Evolutionary conservation across 129 eudicot genomes (phyloP).

Genomic region (Oenanthe sinensis): DNA sequence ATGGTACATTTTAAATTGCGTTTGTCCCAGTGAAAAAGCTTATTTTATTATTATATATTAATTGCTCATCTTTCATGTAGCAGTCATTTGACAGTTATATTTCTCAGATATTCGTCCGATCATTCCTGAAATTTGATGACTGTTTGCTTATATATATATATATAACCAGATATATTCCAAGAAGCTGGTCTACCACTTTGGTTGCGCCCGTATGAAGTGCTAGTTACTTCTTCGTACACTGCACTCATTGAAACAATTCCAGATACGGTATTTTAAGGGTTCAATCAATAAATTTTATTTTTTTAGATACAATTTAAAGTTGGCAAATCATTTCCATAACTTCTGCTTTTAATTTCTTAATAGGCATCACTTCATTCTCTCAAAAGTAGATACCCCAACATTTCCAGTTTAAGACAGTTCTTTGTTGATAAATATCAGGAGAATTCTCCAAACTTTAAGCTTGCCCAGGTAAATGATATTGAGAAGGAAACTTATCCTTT

Average conservation of each 20-base stretch:
- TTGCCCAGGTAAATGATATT: slow-evolving; percentile 78
- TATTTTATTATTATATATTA: not conserved
- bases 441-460: slow-evolving; percentile 85
- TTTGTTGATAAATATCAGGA: slow-evolving; percentile 90
- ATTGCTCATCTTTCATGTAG: not conserved
- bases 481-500: not conserved
- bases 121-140: not conserved
- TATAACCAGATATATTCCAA: slow-evolving; percentile 85
- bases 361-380: slow-evolving; percentile 98
- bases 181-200: slow-evolving; percentile 99
- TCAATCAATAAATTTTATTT: not conserved
- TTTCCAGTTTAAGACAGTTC: slow-evolving; percentile 82
- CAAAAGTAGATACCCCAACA: slow-evolving; percentile 81
- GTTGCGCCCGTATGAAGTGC: slow-evolving; percentile 97
- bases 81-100: not conserved
- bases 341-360: not conserved
- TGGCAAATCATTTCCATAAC: not conserved
- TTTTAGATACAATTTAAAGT: not conserved
- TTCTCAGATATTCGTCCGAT: not conserved
- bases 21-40: not conserved
- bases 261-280: slow-evolving; percentile 57
- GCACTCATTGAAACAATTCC: slow-evolving; percentile 99
- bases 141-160: slow-evolving; percentile 16
- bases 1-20: not conserved
- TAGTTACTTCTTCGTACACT: slow-evolving; percentile 96